These are phyloP conservation scores for Eimeria praecox DNA, from an alignment of 169 alveolate genomes.

Conservation along the genomic window DNA sequence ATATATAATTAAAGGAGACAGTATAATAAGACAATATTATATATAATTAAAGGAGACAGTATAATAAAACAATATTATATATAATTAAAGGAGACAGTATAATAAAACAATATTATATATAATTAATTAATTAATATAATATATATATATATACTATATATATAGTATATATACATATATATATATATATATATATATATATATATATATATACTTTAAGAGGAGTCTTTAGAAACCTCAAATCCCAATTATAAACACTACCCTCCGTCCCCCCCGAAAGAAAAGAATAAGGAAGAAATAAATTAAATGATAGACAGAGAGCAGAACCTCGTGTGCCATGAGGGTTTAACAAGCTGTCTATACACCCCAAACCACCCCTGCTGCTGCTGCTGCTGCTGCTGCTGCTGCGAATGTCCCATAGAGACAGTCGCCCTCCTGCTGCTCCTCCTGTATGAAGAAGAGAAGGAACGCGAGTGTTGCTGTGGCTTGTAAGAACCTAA, in stretches of 20 bases:
- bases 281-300: not conserved
- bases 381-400: constrained; percentile 40
- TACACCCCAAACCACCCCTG: constrained; percentile 11
- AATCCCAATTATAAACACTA: constrained; percentile 39
- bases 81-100: too few relatives aligned
- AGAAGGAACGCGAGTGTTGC: not conserved
- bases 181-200: too few relatives aligned
- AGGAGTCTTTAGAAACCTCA: not conserved
- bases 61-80: too few relatives aligned
- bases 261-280: constrained; percentile 70
- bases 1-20: too few relatives aligned
- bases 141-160: too few relatives aligned
- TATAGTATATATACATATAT: too few relatives aligned
- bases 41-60: too few relatives aligned
- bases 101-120: too few relatives aligned
- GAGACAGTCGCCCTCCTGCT: not conserved
- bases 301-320: constrained; percentile 11
- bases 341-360: not conserved
- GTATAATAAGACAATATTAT: too few relatives aligned
- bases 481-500: not conserved
- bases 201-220: too few relatives aligned
- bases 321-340: constrained; percentile 63
- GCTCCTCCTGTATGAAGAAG: not conserved
- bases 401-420: constrained; percentile 11
- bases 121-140: too few relatives aligned